A percentile compares a stretch with the other conserved stretches of the same genome.
phyloP scores from a whole-genome alignment of 306 rosid genomes.

The Sphenostylis stenocarpa region DNA sequence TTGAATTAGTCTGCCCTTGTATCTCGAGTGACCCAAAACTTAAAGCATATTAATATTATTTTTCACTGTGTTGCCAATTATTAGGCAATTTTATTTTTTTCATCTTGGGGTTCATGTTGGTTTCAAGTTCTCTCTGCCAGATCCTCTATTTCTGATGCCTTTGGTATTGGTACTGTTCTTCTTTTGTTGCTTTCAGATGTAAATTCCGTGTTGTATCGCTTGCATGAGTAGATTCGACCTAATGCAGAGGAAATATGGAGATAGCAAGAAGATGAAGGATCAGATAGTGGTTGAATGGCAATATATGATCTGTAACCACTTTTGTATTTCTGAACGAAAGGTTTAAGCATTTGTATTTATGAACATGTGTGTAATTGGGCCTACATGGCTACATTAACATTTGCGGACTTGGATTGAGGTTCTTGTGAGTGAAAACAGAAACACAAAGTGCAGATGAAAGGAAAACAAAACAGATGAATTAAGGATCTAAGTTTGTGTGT shows the following conservation, averaged over 20 bases:
- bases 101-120: neutral
- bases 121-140: constrained; percentile 6
- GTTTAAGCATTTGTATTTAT: neutral
- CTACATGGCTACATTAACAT: neutral
- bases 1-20: neutral
- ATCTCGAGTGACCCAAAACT: neutral
- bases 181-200: constrained; percentile 13
- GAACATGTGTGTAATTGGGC: neutral
- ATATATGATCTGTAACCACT: neutral
- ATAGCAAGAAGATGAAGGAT: neutral
- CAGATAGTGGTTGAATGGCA: neutral
- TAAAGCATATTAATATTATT: constrained; percentile 25
- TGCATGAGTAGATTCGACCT: neutral
- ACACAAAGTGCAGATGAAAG: neutral
- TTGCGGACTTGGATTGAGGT: neutral
- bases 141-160: neutral
- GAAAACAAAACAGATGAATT: neutral
- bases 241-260: constrained; percentile 6
- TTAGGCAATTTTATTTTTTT: neutral
- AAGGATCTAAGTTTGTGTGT: neutral
- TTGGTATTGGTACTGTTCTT: neutral
- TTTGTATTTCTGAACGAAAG: constrained; percentile 6
- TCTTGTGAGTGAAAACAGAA: neutral
- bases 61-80: constrained; percentile 16
- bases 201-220: neutral